phyloP scores from a whole-genome alignment of 2,329 filamentous ascomycete species.

The Thielaviopsis punctulata region DNA sequence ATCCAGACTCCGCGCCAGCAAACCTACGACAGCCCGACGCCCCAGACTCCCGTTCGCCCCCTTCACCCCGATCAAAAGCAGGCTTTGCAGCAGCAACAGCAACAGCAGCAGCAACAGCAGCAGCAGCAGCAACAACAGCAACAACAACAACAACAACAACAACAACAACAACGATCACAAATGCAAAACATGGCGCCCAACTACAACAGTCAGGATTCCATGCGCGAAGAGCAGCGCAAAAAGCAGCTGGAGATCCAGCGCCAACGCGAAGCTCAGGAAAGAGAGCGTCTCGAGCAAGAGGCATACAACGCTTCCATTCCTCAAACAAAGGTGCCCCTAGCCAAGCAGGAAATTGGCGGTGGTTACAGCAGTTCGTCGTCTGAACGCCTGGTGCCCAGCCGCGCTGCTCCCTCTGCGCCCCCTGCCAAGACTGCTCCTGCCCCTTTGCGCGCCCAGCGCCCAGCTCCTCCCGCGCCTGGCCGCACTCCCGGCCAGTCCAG shows the following conservation, averaged over 20 bases:
- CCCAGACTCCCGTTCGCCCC: constrained; percentile 6
- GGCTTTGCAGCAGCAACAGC: constrained; percentile 6
- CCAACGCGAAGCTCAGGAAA: constrained; percentile 43
- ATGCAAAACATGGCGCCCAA: constrained; percentile 39
- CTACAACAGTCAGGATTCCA: constrained; percentile 33
- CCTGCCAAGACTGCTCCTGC: constrained; percentile 30
- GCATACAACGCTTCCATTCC: constrained; percentile 82
- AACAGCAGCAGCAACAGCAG: constrained; percentile 8
- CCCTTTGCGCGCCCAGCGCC: constrained; percentile 52
- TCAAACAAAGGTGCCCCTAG: constrained; percentile 60
- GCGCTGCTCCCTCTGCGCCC: constrained; percentile 70
- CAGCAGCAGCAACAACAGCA: constrained; percentile 24
- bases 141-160: too few relatives aligned
- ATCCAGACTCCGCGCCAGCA: constrained; percentile 24
- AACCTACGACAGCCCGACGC: constrained; percentile 15
- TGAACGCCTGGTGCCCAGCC: constrained; percentile 71
- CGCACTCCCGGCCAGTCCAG: not conserved
- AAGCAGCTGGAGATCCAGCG: constrained; percentile 44
- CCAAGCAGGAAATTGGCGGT: constrained; percentile 78
- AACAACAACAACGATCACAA: constrained; percentile 36
- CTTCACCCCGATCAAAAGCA: constrained; percentile 7
- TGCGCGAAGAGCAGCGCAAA: constrained; percentile 41
- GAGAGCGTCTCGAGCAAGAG: constrained; percentile 58
- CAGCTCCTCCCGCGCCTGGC: constrained; percentile 54
- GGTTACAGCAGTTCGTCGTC: constrained; percentile 25